Base-by-base conservation (phyloP, 768 basidiomycete species). In the Hydnomerulius pinastri region DNA sequence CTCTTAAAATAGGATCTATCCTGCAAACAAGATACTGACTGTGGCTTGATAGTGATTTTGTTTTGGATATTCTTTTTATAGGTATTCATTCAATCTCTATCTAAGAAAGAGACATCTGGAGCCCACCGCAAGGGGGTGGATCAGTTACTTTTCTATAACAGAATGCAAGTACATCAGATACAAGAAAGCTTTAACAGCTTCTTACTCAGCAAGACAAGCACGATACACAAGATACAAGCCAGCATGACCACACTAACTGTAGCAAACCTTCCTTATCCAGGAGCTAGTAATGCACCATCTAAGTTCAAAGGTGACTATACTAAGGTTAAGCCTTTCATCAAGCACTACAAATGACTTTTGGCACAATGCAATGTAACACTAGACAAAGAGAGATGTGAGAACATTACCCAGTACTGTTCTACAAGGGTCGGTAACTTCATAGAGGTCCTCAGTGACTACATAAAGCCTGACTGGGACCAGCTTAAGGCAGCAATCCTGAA, bases 261-360 rank as follows among this genome's bases (percentile, higher is more conserved):
- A 30, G 21, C 41, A 9, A 48, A 54, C 23, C 41, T 61, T 36
- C 60, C 60, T 23, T 20, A 59, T 30, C 48, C 41, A 13, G 56
- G 56, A 36, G 21, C 45, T 4, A 56, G 49, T 24, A 47, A 48
- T 2, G 56, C 59, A 2, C 62, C 62, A 11, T 55, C 53, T 43
- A 55, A 40, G 6, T 60, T 63, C 41, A 49, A 46, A 36, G 62
- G 62, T 1, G 50, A 56, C 10, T 44, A 55, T 43, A 35, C 58
- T 1, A 56, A 59, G 18, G 52, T 62, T 1, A 33, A 52, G 2
- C 37, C 15, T 3, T 62, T 62, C 50, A 24, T 62, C 15, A 27
- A 45, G 3, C 48, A 50, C 45, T 58, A 52, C 37, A 54, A 58
- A 21, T 28, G 35, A n/a, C 47, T 60, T 1, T 39, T 55, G 6